These are phyloP conservation scores for Knoxia roxburghii DNA, from an alignment of 257 asterid genomes.

Conservation along the genomic window DNA sequence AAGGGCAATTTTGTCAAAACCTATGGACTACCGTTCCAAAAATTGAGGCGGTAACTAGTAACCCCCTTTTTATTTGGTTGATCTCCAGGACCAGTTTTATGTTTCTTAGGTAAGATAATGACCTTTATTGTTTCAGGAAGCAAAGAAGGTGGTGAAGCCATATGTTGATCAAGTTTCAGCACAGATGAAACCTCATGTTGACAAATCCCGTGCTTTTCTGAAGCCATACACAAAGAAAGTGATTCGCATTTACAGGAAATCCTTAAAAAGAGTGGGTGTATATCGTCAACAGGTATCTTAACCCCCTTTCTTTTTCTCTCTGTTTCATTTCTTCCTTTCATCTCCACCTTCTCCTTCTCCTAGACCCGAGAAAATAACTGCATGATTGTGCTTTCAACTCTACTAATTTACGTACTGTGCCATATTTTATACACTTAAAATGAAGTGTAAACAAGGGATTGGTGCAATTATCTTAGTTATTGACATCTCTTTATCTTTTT, in stretches of 20 bases:
- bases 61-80: too few relatives aligned
- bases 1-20: too few relatives aligned
- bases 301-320: not conserved
- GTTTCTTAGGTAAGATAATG: constrained; percentile 15
- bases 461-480: too few relatives aligned
- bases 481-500: too few relatives aligned
- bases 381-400: not conserved
- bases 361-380: not conserved
- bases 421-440: too few relatives aligned
- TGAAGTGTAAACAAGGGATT: too few relatives aligned
- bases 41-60: too few relatives aligned
- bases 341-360: not conserved
- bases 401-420: too few relatives aligned
- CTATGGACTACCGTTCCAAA: too few relatives aligned
- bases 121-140: constrained; percentile 27
- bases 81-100: not conserved
- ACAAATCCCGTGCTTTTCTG: constrained; percentile 22
- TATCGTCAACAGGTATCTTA: constrained; percentile 41
- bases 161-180: constrained; percentile 30
- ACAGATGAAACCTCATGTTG: constrained; percentile 31
- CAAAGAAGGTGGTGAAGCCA: constrained; percentile 30
- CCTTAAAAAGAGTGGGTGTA: constrained; percentile 7
- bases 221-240: constrained; percentile 34
- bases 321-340: not conserved
- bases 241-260: constrained; percentile 21